Conservation (phyloP, 768 basidiomycete species). For the Roridomyces roridus region DNA sequence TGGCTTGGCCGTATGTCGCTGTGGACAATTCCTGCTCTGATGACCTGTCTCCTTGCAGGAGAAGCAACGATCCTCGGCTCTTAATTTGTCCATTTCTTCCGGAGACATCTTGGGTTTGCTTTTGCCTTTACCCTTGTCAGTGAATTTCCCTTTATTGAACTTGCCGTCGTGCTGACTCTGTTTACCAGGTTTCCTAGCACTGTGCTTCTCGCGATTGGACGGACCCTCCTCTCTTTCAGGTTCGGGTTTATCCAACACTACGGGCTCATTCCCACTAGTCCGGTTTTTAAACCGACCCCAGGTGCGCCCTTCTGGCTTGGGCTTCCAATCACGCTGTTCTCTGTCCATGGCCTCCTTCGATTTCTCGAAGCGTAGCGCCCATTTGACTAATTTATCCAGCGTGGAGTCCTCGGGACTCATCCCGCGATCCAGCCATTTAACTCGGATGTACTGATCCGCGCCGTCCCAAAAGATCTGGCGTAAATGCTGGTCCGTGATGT, state of each 20-base stretch:
- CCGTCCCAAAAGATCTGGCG: slow-evolving; percentile 13
- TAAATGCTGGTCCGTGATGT: slow-evolving; percentile 15
- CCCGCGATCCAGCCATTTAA: slow-evolving; percentile 8
- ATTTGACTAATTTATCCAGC: slow-evolving; percentile 6
- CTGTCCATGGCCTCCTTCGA: not conserved
- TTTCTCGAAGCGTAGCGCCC: slow-evolving; percentile 5
- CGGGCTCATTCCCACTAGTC: slow-evolving; percentile 6
- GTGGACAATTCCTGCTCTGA: slow-evolving; percentile 27
- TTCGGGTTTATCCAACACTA: not conserved
- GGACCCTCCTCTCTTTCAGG: not conserved
- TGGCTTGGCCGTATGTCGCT: slow-evolving; percentile 13
- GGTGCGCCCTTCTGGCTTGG: slow-evolving; percentile 3
- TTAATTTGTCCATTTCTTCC: slow-evolving; percentile 21
- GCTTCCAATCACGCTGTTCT: slow-evolving; percentile 6
- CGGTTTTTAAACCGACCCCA: slow-evolving; percentile 7
- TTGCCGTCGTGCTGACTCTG: not conserved
- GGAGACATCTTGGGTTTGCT: not conserved
- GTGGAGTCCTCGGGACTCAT: slow-evolving; percentile 2
- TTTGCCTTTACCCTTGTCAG: not conserved
- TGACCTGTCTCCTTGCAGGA: slow-evolving; percentile 29
- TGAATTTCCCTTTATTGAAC: not conserved
- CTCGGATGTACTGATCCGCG: not conserved
- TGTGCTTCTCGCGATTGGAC: not conserved
- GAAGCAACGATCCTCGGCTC: slow-evolving; percentile 29
- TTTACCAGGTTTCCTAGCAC: not conserved